Conservation (phyloP, 306 rosid genomes). For the Mimosa pudica region DNA sequence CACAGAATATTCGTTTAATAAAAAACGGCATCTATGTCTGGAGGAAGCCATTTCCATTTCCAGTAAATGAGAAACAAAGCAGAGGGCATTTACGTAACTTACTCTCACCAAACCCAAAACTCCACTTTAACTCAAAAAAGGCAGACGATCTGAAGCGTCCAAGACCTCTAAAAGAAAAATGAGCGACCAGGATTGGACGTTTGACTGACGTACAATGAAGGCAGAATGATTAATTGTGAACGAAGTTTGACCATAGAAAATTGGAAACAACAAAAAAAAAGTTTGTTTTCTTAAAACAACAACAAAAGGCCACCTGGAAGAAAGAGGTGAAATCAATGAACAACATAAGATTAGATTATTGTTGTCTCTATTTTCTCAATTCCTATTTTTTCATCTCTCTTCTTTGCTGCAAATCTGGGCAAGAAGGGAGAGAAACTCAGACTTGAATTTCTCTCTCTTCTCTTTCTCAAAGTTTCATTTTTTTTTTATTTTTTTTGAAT, state of each 20-base stretch:
- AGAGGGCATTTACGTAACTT: slow-evolving; percentile 15
- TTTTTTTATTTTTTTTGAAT: neutral
- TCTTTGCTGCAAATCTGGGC: slow-evolving; percentile 35
- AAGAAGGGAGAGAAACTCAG: slow-evolving; percentile 50
- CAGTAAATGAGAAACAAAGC: neutral
- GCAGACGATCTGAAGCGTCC: slow-evolving; percentile 30
- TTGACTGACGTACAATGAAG: slow-evolving; percentile 55
- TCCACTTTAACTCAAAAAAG: slow-evolving; percentile 23
- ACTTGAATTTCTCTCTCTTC: slow-evolving; percentile 59
- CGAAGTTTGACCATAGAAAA: slow-evolving; percentile 50
- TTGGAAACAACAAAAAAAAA: neutral
- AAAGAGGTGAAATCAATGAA: neutral
- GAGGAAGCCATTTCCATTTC: neutral
- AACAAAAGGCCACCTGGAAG: slow-evolving; percentile 51
- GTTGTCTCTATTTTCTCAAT: slow-evolving; percentile 25
- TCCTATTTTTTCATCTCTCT: slow-evolving; percentile 17
- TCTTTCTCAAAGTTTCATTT: neutral
- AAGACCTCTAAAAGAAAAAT: slow-evolving; percentile 12
- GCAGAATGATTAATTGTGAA: slow-evolving; percentile 50
- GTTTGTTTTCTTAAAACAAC: slow-evolving; percentile 8
- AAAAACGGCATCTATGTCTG: slow-evolving; percentile 1
- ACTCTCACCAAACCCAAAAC: neutral
- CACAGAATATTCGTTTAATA: slow-evolving; percentile 35
- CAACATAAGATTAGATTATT: slow-evolving; percentile 6
- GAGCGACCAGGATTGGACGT: slow-evolving; percentile 18